These are phyloP conservation scores for Rubus parviflorus DNA, from an alignment of 306 rosid species.

Conservation along the genomic window DNA sequence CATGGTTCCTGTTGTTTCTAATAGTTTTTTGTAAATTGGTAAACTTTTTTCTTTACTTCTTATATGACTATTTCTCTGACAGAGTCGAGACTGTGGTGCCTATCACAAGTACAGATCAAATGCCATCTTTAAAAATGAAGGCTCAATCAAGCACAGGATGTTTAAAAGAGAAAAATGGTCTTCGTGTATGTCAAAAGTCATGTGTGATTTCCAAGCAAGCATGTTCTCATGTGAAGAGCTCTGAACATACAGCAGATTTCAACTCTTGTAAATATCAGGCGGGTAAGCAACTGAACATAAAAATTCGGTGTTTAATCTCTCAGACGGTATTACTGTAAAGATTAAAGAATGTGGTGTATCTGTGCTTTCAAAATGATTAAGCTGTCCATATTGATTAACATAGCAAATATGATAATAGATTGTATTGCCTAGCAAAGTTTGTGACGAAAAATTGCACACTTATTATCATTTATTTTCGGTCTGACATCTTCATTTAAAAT, in stretches of 20 bases:
- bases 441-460: neutral
- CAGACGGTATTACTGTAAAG: constrained; percentile 1
- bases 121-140: constrained; percentile 98
- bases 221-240: constrained; percentile 47
- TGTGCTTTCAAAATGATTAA: neutral
- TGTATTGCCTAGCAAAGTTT: neutral
- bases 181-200: constrained; percentile 71
- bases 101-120: constrained; percentile 64
- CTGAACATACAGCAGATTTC: constrained; percentile 51
- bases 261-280: constrained; percentile 54
- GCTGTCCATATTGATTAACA: neutral
- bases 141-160: constrained; percentile 68
- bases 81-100: constrained; percentile 46
- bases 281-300: constrained; percentile 49
- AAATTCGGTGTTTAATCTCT: constrained; percentile 4
- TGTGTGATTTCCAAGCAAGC: constrained; percentile 70
- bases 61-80: constrained; percentile 17
- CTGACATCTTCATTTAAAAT: neutral
- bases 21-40: constrained; percentile 8
- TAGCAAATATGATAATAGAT: neutral
- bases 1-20: constrained; percentile 9
- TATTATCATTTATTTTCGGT: neutral
- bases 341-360: too few relatives aligned
- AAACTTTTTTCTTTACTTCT: neutral
- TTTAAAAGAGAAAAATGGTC: constrained; percentile 73